Base-by-base conservation (phyloP, 805 yeast genomes). In the Ogataea angusta region DNA sequence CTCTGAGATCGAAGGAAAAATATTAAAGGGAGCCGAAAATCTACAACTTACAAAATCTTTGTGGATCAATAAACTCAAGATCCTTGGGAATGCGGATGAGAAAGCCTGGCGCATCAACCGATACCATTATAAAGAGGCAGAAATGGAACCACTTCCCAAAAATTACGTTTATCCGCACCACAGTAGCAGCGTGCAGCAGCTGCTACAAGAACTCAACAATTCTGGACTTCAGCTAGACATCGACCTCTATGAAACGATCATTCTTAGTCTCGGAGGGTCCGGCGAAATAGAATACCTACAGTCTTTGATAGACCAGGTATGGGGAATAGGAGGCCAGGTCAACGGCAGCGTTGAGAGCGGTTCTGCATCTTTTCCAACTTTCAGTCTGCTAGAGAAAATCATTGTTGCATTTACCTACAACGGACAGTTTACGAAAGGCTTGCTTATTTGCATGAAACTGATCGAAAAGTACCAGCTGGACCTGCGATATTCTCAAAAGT, bases 381-480 rank as follows among this genome's bases (percentile, higher is more conserved):
- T 40, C 18, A 31, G 41, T 8, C 42, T 49, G 3, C 47, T 66
- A 18, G 47, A 48, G 10, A 54, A 62, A 7, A 52, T 66, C 3
- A 28, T 65, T 1, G 45, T 54, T 10, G 52, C 67, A 0, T 64
- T 59, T 42, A 40, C 58, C 6, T 54, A 53, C 42, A 62, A 63
- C 37, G 51, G 53, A 22, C 52, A 59, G 13, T 41, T 62, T 8
- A 22, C 50, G 12, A 48, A 54, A 28, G 67, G 64, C n/a, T 32
- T 66, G 4, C 19, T 47, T 17, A 36, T 56, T 10, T 49, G 60
- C 38, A 49, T 53, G 30, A 34, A 43, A 9, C 42, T 64, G 15
- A 44, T 61, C 5, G 38, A 41, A 19, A 45, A 47, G 12, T 62
- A 60, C 46, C 19, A 49, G 8, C 27, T 54, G 26, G 45, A 53